These are phyloP conservation scores for Sarocladiaceae sp. DNA, from an alignment of 2,329 filamentous ascomycete species.

Conservation along the genomic window DNA sequence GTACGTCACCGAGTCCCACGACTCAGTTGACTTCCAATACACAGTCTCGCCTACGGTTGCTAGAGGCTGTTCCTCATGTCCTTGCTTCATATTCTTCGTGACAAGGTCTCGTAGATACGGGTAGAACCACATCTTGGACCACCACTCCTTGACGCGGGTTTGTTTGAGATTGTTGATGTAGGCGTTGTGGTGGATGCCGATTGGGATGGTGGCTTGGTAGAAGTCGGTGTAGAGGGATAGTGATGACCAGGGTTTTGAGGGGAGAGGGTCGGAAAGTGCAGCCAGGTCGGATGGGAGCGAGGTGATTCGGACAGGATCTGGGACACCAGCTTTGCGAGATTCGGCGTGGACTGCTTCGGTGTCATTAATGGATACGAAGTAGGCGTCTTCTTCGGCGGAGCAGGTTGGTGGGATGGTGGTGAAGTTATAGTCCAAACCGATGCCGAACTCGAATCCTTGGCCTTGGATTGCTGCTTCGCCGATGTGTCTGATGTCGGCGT, in stretches of 20 bases:
- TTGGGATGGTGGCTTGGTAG: conserved; percentile 29
- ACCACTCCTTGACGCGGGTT: conserved; percentile 28
- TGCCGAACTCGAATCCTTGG: conserved; percentile 31
- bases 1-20: neutral
- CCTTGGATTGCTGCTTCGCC: conserved; percentile 24
- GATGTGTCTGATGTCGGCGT: conserved; percentile 18
- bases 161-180: conserved; percentile 27
- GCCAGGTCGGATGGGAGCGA: conserved; percentile 23
- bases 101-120: conserved; percentile 26
- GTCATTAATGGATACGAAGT: conserved; percentile 26
- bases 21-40: neutral
- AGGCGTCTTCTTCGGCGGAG: conserved; percentile 31
- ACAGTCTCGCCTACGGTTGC: conserved; percentile 15
- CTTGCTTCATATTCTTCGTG: conserved; percentile 17
- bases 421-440: conserved; percentile 34
- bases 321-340: conserved; percentile 26
- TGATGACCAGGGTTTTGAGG: conserved; percentile 23
- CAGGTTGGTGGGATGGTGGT: conserved; percentile 31
- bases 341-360: conserved; percentile 15
- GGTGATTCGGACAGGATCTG: conserved; percentile 20
- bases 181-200: conserved; percentile 34
- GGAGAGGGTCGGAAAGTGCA: conserved; percentile 13
- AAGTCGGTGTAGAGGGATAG: conserved; percentile 32
- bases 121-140: conserved; percentile 32
- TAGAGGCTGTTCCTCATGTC: conserved; percentile 12